Base-by-base conservation (phyloP, 257 asterid species). In the Capsicum chinense region DNA sequence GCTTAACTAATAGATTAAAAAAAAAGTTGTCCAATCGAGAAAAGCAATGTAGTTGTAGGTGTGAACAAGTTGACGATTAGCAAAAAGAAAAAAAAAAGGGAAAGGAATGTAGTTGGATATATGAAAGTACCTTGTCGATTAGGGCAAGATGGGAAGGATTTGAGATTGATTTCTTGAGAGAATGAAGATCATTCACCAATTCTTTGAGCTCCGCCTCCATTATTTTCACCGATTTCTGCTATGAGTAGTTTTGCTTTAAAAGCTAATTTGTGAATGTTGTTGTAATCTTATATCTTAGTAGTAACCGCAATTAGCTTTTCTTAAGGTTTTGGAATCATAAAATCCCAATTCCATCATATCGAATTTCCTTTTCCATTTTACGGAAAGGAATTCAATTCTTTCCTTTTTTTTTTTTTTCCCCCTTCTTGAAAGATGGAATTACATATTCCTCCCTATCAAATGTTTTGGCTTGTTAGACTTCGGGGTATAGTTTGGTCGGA, bases 161-260 rank as follows among this genome's bases (percentile, higher is more conserved):
- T 15, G 66, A 82, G 79, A 90, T 68, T 54, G 93, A 89, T 79
- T 76, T 87, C 85, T 90, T 85, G 52, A 94, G 92, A 71, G 84
- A 79, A 21, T 86, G 88, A 67, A 94, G 93, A 87, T 91, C 97
- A 87, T 81, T 88, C 79, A 94, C 70, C 89, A 94, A 83, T 79
- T 85, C 85, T 88, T 90, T 89, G 62, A 94, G 91, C 79, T 92
- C 97, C 44, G 86, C 83, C 90, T 94, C 97, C 98, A 94, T 93
- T 63, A 76, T 74, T 50, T 21, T 48, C 35, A 73, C 42, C 59
- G 80, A 73, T 76, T 76, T 44, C 56, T 70, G 33, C 35, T n/a
- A 5, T 69, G 1, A 39, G 79, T 39, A 39, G 15, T 69, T n/a
- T 71, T 71, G 79, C 79, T 71, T 44, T n/a, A 26, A 39, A 21